phyloP scores from a whole-genome alignment of 345 rosid species.

The Populus deltoides region DNA sequence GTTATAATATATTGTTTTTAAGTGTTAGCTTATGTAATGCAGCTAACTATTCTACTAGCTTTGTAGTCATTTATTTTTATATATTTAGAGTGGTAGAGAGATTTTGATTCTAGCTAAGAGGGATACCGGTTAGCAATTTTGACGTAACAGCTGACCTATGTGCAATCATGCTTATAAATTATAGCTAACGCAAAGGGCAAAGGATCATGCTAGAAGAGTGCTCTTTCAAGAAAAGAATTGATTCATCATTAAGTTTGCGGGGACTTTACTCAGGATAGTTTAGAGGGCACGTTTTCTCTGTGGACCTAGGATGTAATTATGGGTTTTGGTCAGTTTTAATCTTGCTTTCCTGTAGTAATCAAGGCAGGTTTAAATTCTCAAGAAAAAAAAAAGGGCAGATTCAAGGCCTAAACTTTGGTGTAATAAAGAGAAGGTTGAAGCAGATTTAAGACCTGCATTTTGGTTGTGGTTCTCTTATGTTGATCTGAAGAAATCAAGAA shows the following conservation, averaged over 20 bases:
- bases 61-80: not conserved
- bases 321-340: not conserved
- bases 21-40: not conserved
- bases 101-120: not conserved
- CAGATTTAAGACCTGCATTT: no score
- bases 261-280: not conserved
- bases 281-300: not conserved
- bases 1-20: not conserved
- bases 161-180: not conserved
- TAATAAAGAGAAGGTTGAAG: no score
- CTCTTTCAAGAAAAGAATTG: not conserved
- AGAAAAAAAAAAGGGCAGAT: no score
- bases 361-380: not conserved
- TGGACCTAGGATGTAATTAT: not conserved
- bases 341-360: no score
- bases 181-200: not conserved
- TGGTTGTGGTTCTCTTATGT: no score
- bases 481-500: no score
- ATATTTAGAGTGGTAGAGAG: not conserved
- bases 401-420: no score
- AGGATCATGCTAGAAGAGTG: not conserved
- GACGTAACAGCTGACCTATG: not conserved
- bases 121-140: not conserved
- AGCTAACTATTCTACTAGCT: no score
- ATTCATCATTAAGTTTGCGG: not conserved